Evolutionary conservation across 768 basidiomycete species (phyloP).

Genomic region (Coprinopsis sp.): DNA sequence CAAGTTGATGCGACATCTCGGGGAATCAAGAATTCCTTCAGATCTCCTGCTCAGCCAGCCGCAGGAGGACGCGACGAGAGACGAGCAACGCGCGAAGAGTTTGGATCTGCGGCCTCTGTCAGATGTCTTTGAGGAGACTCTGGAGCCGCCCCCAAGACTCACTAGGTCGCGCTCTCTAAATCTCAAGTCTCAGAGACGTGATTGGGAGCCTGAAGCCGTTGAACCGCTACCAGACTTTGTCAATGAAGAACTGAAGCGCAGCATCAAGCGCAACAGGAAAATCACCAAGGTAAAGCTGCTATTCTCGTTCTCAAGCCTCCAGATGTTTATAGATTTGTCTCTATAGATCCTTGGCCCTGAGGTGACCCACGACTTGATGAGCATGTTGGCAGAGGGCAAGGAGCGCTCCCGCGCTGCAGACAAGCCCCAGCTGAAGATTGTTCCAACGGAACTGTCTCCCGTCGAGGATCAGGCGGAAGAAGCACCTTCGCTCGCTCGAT

Average conservation of each 20-base stretch:
- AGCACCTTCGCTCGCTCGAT: not conserved
- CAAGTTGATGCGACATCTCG: slow-evolving; percentile 10
- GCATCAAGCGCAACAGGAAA: slow-evolving; percentile 30
- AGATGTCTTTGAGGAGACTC: not conserved
- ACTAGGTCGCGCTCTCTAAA: slow-evolving; percentile 1
- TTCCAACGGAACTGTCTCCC: not conserved
- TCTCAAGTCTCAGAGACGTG: not conserved
- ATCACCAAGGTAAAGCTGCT: slow-evolving; percentile 37
- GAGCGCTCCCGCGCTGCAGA: not conserved
- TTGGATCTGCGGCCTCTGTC: slow-evolving; percentile 9
- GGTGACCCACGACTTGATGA: slow-evolving; percentile 39
- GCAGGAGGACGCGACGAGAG: not conserved
- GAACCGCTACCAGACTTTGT: not conserved
- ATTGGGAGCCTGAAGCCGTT: not conserved
- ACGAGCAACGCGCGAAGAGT: slow-evolving; percentile 11
- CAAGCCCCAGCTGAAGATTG: no score
- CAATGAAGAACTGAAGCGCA: slow-evolving; percentile 5
- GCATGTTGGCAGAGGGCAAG: slow-evolving; percentile 6
- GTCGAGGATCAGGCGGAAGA: not conserved
- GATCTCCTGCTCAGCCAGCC: not conserved
- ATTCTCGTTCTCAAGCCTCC: not conserved
- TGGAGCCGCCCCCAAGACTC: not conserved
- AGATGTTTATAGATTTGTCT: not conserved
- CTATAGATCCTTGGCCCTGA: slow-evolving; percentile 47
- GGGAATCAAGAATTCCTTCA: slow-evolving; percentile 8